Evolutionary conservation across 2,329 filamentous ascomycete genomes (phyloP).

Genomic region (Pseudogymnoascus sp.): DNA sequence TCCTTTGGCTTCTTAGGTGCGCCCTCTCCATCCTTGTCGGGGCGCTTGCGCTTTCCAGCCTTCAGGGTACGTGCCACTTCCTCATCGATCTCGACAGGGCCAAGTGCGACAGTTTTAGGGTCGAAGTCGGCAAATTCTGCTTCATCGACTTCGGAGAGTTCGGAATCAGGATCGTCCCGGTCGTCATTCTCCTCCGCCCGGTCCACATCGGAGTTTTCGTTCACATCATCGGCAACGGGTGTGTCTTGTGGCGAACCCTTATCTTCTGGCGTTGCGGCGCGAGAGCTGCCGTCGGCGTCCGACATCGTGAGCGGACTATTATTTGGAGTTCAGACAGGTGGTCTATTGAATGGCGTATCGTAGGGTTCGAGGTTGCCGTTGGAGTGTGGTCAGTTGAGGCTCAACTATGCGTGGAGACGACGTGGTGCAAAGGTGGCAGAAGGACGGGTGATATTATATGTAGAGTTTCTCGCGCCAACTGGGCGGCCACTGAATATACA

Average conservation of each 20-base stretch:
- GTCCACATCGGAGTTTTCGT: constrained; percentile 3
- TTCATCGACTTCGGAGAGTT: constrained; percentile 62
- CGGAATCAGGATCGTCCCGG: constrained; percentile 42
- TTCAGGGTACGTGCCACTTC: constrained; percentile 57
- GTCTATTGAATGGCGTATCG: not conserved
- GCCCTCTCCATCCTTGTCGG: constrained; percentile 53
- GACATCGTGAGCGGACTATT: not conserved
- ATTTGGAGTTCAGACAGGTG: not conserved
- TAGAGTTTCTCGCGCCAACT: not conserved
- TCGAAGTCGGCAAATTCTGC: constrained; percentile 65
- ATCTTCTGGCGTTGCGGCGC: not conserved
- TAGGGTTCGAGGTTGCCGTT: not conserved
- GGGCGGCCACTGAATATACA: not conserved
- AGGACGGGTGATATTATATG: not conserved
- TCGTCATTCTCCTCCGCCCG: constrained; percentile 19
- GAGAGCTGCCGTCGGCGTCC: not conserved
- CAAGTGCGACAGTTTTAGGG: constrained; percentile 54
- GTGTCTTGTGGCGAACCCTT: not conserved
- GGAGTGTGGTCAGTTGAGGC: not conserved
- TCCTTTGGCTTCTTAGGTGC: constrained; percentile 66
- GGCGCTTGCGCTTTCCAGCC: constrained; percentile 58
- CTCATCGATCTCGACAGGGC: constrained; percentile 62
- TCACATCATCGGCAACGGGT: not conserved
- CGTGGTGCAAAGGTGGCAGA: not conserved
- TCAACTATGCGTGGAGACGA: not conserved